These are phyloP conservation scores for Amanita thiersii DNA, from an alignment of 768 basidiomycete genomes.

Conservation along the genomic window DNA sequence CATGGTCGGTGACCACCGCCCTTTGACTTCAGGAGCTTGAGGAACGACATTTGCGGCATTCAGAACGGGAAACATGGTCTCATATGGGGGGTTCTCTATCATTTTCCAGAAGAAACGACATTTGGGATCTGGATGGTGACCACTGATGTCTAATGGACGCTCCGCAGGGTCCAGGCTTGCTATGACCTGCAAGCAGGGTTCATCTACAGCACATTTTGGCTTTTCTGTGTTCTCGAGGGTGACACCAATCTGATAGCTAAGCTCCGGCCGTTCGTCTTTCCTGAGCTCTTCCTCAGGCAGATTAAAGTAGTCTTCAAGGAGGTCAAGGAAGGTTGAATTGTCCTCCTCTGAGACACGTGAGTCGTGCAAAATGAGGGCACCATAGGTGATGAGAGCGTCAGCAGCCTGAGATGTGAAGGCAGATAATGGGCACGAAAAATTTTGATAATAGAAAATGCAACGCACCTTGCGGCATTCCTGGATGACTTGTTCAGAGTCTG, in stretches of 20 bases:
- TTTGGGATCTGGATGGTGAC: constrained; percentile 84
- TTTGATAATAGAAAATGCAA: background rate
- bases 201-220: constrained; percentile 76
- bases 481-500: constrained; percentile 36
- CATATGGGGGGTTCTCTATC: constrained; percentile 65
- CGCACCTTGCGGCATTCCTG: constrained; percentile 63
- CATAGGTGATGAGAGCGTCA: constrained; percentile 73
- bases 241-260: constrained; percentile 88
- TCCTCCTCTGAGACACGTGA: constrained; percentile 77
- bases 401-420: constrained; percentile 48
- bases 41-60: constrained; percentile 84
- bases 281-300: constrained; percentile 55
- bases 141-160: constrained; percentile 77
- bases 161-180: constrained; percentile 66
- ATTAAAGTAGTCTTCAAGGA: constrained; percentile 90
- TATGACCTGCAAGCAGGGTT: constrained; percentile 78
- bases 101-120: constrained; percentile 92
- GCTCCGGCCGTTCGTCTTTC: constrained; percentile 77
- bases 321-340: constrained; percentile 77
- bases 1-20: constrained; percentile 67
- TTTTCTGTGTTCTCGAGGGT: constrained; percentile 97
- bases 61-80: constrained; percentile 67
- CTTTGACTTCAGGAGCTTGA: constrained; percentile 42
- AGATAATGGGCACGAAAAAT: background rate
- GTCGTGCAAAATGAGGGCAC: constrained; percentile 82